Conservation (phyloP, 495 filamentous ascomycete species). For the Clavariopsis aquatica region DNA sequence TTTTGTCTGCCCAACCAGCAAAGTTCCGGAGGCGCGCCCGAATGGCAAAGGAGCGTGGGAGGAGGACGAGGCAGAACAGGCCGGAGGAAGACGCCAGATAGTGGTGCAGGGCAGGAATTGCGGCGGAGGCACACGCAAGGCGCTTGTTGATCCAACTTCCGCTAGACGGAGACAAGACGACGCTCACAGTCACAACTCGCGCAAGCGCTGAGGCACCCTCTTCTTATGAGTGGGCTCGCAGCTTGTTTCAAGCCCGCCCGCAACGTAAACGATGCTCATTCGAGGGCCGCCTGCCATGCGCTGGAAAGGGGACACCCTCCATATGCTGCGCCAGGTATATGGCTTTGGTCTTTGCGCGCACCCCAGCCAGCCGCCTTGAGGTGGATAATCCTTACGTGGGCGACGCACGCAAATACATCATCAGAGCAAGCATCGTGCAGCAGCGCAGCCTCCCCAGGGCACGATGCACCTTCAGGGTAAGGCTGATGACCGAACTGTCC, state of each 20-base stretch:
- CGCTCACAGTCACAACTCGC: not conserved
- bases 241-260: slow-evolving; percentile 38
- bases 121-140: slow-evolving; percentile 10
- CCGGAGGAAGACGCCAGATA: slow-evolving; percentile 3
- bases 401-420: slow-evolving; percentile 21
- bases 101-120: slow-evolving; percentile 8
- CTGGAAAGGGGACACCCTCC: slow-evolving; percentile 5
- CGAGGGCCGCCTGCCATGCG: slow-evolving; percentile 27
- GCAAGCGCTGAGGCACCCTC: slow-evolving; percentile 17
- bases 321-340: not conserved
- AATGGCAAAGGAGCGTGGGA: not conserved
- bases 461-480: slow-evolving; percentile 20
- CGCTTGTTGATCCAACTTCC: not conserved
- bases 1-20: slow-evolving; percentile 11
- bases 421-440: slow-evolving; percentile 25
- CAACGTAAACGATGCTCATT: slow-evolving; percentile 34
- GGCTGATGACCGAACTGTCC: slow-evolving; percentile 19
- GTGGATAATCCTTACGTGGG: slow-evolving; percentile 20
- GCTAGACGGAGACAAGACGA: not conserved
- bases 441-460: not conserved
- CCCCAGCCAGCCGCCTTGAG: slow-evolving; percentile 3
- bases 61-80: slow-evolving; percentile 5
- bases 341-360: not conserved
- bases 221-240: slow-evolving; percentile 21
- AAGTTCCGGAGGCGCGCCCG: slow-evolving; percentile 1